A percentile compares a stretch with the other conserved stretches of the same genome.
Conservation (phyloP, 78 protist genomes). For the Blattamonas nauphoetae region DNA sequence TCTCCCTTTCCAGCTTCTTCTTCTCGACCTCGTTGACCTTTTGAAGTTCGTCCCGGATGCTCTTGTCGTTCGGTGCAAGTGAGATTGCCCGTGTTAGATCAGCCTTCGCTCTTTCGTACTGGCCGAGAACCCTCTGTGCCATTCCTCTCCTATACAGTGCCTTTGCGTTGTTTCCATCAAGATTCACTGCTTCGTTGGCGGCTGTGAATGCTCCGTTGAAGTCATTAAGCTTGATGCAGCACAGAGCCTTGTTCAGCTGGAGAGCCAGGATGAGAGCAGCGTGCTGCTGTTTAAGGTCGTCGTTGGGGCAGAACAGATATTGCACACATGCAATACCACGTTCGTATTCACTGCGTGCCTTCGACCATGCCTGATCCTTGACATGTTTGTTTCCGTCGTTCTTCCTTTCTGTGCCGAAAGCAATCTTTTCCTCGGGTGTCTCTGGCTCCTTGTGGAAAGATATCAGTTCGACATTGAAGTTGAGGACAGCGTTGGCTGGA, state of each 20-base stretch:
- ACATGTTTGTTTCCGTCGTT: not conserved
- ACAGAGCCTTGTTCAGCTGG: not conserved
- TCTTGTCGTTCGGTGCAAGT: not conserved
- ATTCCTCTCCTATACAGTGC: not conserved
- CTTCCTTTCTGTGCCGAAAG: not conserved
- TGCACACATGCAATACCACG: not conserved
- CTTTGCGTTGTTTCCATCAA: not conserved
- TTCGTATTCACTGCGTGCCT: not conserved
- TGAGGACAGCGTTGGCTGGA: slow-evolving; percentile 31
- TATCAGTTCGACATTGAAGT: slow-evolving; percentile 33
- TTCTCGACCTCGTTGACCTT: not conserved
- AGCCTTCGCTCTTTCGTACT: not conserved
- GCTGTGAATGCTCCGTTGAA: not conserved
- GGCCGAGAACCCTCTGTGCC: not conserved
- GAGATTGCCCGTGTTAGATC: not conserved
- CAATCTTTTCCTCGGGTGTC: not conserved
- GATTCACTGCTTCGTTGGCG: not conserved
- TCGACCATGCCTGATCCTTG: not conserved
- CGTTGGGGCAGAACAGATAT: not conserved
- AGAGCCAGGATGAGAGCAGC: not conserved
- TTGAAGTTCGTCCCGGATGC: not conserved
- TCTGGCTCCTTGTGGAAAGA: not conserved
- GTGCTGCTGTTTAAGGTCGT: not conserved
- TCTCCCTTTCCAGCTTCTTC: too few species aligned
- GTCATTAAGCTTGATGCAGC: not conserved